phyloP scores from a whole-genome alignment of 169 alveolate species.

The Cryptosporidium muris region DNA sequence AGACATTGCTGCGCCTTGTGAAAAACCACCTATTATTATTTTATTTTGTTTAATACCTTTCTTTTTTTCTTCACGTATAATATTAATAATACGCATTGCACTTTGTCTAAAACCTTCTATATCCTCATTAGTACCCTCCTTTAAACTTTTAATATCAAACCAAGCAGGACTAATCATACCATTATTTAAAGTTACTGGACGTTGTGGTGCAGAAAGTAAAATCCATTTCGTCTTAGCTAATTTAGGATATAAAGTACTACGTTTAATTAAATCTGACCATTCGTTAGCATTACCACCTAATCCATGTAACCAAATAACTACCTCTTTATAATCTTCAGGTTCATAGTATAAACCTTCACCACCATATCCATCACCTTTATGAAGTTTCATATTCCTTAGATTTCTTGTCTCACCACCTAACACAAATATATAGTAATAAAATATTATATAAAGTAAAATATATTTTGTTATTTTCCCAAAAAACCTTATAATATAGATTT shows the following conservation, averaged over 20 bases:
- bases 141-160: conserved; percentile 41
- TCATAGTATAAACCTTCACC: conserved; percentile 28
- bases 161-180: conserved; percentile 61
- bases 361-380: conserved; percentile 37
- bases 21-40: conserved; percentile 41
- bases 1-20: conserved; percentile 64
- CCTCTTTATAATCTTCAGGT: conserved; percentile 12
- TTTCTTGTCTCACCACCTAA: too few species aligned
- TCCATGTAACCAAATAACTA: conserved; percentile 49
- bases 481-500: too few species aligned
- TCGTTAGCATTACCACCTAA: conserved; percentile 57
- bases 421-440: too few species aligned
- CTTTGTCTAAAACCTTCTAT: conserved; percentile 36
- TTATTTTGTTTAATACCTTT: conserved; percentile 15
- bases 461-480: too few species aligned
- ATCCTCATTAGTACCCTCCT: conserved; percentile 26
- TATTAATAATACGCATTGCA: conserved; percentile 33
- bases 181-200: conserved; percentile 15
- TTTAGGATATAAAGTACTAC: neutral
- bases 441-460: too few species aligned
- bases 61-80: conserved; percentile 10
- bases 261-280: conserved; percentile 12
- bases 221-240: conserved; percentile 56
- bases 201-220: conserved; percentile 24
- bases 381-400: neutral